Evolutionary conservation across 345 rosid species (phyloP).

Genomic region (Bretschneidera sinensis): DNA sequence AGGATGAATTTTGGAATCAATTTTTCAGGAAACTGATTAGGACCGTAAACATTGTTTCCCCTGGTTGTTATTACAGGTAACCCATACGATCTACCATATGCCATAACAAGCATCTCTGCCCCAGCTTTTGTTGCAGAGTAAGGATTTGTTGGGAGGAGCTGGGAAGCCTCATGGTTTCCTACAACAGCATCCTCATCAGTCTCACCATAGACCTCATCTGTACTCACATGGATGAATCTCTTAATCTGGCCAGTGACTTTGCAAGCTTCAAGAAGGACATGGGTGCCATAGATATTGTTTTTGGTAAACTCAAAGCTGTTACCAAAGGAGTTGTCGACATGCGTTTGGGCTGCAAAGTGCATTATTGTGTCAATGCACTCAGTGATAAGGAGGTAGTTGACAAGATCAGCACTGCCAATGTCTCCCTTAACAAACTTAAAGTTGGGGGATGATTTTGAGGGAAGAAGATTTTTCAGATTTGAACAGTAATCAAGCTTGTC

Average conservation of each 20-base stretch:
- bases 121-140: slow-evolving; percentile 92
- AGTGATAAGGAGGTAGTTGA: slow-evolving; percentile 79
- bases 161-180: slow-evolving; percentile 92
- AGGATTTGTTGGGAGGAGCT: slow-evolving; percentile 92
- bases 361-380: slow-evolving; percentile 85
- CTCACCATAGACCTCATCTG: slow-evolving; percentile 92
- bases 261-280: slow-evolving; percentile 85
- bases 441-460: slow-evolving; percentile 57
- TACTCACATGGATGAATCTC: slow-evolving; percentile 91
- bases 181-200: slow-evolving; percentile 91
- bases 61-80: slow-evolving; percentile 89
- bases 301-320: slow-evolving; percentile 92
- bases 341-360: slow-evolving; percentile 95
- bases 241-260: slow-evolving; percentile 84
- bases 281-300: slow-evolving; percentile 85
- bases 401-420: slow-evolving; percentile 83
- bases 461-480: slow-evolving; percentile 69
- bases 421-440: slow-evolving; percentile 88
- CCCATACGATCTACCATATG: slow-evolving; percentile 85
- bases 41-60: slow-evolving; percentile 90
- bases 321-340: slow-evolving; percentile 84
- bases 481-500: slow-evolving; percentile 95
- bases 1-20: slow-evolving; percentile 84
- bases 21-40: slow-evolving; percentile 86
- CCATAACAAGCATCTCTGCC: slow-evolving; percentile 97